A percentile compares a stretch with the other conserved stretches of the same genome.
phyloP scores from a whole-genome alignment of 106 monocot genomes.

The Apostasia shenzhenica region DNA sequence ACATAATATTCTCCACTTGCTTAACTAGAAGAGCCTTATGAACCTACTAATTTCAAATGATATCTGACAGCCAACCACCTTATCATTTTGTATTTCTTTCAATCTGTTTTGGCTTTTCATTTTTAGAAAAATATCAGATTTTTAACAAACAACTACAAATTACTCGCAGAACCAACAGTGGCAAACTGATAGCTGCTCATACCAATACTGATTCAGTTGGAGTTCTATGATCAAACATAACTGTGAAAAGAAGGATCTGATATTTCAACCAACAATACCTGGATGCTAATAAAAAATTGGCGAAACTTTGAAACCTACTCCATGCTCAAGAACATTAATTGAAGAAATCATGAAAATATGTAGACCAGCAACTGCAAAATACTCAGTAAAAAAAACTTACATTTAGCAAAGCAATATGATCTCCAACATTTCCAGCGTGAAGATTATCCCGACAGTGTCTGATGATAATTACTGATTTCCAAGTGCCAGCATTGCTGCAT shows the following conservation, averaged over 20 bases:
- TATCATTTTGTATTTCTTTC: too few relatives aligned
- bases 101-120: too few relatives aligned
- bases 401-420: conserved; percentile 85
- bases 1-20: too few relatives aligned
- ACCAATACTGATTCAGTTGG: too few relatives aligned
- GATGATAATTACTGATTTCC: conserved; percentile 94
- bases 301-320: background rate
- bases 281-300: conserved; percentile 35
- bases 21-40: too few relatives aligned
- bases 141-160: too few relatives aligned
- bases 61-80: too few relatives aligned
- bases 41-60: too few relatives aligned
- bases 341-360: background rate
- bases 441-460: conserved; percentile 84
- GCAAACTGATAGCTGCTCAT: too few relatives aligned
- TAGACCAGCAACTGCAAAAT: background rate
- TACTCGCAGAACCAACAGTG: too few relatives aligned
- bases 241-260: conserved; percentile 9
- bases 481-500: conserved; percentile 76
- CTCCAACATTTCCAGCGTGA: conserved; percentile 90
- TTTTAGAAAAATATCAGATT: too few relatives aligned
- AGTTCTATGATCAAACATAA: background rate
- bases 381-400: conserved; percentile 21
- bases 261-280: conserved; percentile 78
- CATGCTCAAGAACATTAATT: background rate